Evolutionary conservation across 2,329 filamentous ascomycete species (phyloP), one percentile per base, ranked within the genome.

Genomic region (Chalara sp.): DNA sequence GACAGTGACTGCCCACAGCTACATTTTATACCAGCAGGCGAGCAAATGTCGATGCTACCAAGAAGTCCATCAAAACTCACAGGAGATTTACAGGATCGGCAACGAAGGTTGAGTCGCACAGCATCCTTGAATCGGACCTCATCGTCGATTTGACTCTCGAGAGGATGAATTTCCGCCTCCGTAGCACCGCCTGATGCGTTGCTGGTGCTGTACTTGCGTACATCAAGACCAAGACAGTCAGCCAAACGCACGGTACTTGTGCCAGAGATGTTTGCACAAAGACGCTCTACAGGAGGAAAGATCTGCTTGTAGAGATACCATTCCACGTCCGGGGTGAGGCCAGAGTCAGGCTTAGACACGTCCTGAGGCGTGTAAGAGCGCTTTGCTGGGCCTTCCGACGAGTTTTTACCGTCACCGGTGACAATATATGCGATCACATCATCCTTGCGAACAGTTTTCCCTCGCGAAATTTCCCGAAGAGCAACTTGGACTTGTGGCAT

Each of bases 251-350:
- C 82, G 6, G 92, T 87, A 56, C 96, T 95, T 1, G 93, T 99
- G 53, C 93, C 93, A 11, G 82, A 81, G 62, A 99, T 96, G 53
- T 95, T 96, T 54, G 92, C 93, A 67, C 93, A 99, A 28, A 99
- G 83, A 77, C 93, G 89, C 72, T 99, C 93, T 30, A 99, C 93
- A 0, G 93, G 93, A 8, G 93, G 93, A 70, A 99, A 89, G 53
- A 99, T 96, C 69, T 99, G 93, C 74, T 99, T 99, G 73, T 89
- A 86, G 39, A 99, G 81, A 68, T 99, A 99, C 80, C 91, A 97
- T 65, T 99, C 93, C n/a, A 96, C 80, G 64, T 99, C 93, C 2
- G 91, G 89, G 52, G 85, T 79, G 6, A 99, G 77, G 1, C 75
- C 84, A 1, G 85, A 83, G 58, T 87, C 87, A 12, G 81, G 65